Base-by-base conservation (phyloP, 345 rosid species). In the Eucalyptus brandiana region DNA sequence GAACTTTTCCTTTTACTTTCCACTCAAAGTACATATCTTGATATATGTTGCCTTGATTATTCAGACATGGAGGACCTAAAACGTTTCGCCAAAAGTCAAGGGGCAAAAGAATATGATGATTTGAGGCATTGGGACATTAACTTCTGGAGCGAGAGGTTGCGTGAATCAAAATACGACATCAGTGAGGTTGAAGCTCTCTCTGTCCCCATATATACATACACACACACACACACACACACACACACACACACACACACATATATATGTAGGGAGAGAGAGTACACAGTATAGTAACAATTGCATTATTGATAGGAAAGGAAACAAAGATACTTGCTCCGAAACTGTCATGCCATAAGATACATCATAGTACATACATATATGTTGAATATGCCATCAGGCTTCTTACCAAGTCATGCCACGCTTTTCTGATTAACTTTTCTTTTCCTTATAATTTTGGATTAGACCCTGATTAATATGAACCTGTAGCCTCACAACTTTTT, bases 141-240 rank as follows among this genome's bases (percentile, higher is more conserved):
- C 88, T 97, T 95, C 94, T 97, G 99, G 99, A 96, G 97, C 90
- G 98, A 96, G 94, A 96, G 98, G 93, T 97, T 96, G 89, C 99
- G 98, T 87, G 99, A 97, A 89, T 93, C 98, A 54, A 96, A 95
- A 95, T 96, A 94, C 89, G 95, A 95, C 88, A 96, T 96, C 88
- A 96, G 95, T 88, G 97, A 97, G 98, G 99, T 97, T 23, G 45
- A 42, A 16, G 53, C 44, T 90, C 62, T 87, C 86, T 90, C 72
- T 65, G 23, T 53, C 58, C 26, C 58, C 56, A 53, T 18, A 50
- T 16, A 53, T 18, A 51, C 21, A 51, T 17, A 51, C 60, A 51
- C 0, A 18, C 21, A 51, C 3, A 56, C 30, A 56, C 0, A 54
- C 12, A 54, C 5, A 54, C 26, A 56, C 12, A 53, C 56, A 51